These are phyloP conservation scores for Arthrobotrys sphaeroides DNA, from an alignment of 2,329 filamentous ascomycete species.

Conservation along the genomic window DNA sequence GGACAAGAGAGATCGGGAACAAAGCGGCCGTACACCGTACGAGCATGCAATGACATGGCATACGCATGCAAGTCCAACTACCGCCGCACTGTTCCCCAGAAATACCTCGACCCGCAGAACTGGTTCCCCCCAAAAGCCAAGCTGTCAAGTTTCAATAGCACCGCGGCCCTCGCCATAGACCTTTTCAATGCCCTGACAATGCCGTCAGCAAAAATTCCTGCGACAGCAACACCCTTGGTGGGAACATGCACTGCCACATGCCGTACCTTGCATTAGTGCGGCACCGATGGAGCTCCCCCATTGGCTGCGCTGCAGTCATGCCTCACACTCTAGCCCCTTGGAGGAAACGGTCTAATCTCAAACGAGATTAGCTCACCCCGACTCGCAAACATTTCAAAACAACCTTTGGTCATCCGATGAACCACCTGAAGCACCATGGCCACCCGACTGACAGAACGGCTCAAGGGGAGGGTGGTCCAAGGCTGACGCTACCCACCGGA, in stretches of 20 bases:
- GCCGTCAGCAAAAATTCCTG: constrained; percentile 24
- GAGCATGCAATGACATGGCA: constrained; percentile 7
- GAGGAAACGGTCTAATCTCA: constrained; percentile 28
- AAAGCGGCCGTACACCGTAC: background rate
- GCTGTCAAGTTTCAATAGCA: constrained; percentile 9
- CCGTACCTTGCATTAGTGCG: constrained; percentile 36
- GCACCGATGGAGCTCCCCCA: background rate
- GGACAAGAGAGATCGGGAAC: constrained; percentile 2
- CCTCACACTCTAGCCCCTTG: constrained; percentile 31
- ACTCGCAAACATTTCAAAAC: constrained; percentile 32
- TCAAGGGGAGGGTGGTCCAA: background rate
- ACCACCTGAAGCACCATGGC: background rate
- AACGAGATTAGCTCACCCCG: constrained; percentile 9
- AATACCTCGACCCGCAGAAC: background rate
- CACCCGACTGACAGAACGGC: background rate
- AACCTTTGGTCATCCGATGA: constrained; percentile 2
- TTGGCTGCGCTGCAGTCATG: constrained; percentile 28
- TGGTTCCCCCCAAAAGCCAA: background rate
- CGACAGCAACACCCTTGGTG: constrained; percentile 1
- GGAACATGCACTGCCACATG: constrained; percentile 32
- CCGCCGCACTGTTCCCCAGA: background rate
- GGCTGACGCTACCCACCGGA: constrained; percentile 13
- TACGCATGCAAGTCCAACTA: background rate
- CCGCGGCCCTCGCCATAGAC: constrained; percentile 1
- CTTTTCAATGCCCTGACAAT: constrained; percentile 18